Percentiles rank a stretch among this genome's conserved stretches.
These are phyloP conservation scores for Centella asiatica DNA, from an alignment of 129 eudicot genomes.

Conservation along the genomic window DNA sequence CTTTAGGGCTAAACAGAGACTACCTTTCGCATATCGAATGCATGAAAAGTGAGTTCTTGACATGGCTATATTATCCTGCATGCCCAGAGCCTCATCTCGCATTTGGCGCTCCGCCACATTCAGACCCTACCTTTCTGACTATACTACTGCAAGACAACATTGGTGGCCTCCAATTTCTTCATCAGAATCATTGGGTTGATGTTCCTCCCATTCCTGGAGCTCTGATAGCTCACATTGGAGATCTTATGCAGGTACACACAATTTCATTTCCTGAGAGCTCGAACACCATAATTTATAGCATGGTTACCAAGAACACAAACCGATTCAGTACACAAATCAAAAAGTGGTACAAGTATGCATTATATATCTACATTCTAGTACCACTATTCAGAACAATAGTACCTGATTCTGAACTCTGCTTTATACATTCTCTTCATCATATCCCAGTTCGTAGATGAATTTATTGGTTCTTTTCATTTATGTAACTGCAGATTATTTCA, in stretches of 20 bases:
- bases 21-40: constrained; percentile 2
- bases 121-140: constrained; percentile 10
- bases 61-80: constrained; percentile 12
- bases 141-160: constrained; percentile 7
- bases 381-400: too few relatives aligned
- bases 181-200: constrained; percentile 8
- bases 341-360: too few relatives aligned
- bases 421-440: neutral
- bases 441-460: neutral
- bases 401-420: too few relatives aligned
- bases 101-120: constrained; percentile 10
- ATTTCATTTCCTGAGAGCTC: neutral
- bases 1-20: constrained; percentile 11
- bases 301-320: too few relatives aligned
- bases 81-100: constrained; percentile 7
- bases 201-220: constrained; percentile 11
- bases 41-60: constrained; percentile 9
- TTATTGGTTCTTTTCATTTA: neutral
- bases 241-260: constrained; percentile 8
- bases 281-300: too few relatives aligned
- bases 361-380: too few relatives aligned
- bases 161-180: constrained; percentile 17
- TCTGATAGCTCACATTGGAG: constrained; percentile 12
- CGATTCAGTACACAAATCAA: too few relatives aligned
- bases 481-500: constrained; percentile 29